Evolutionary conservation across 2,329 filamentous ascomycete genomes (phyloP).

Genomic region (Bipolaris cookei): DNA sequence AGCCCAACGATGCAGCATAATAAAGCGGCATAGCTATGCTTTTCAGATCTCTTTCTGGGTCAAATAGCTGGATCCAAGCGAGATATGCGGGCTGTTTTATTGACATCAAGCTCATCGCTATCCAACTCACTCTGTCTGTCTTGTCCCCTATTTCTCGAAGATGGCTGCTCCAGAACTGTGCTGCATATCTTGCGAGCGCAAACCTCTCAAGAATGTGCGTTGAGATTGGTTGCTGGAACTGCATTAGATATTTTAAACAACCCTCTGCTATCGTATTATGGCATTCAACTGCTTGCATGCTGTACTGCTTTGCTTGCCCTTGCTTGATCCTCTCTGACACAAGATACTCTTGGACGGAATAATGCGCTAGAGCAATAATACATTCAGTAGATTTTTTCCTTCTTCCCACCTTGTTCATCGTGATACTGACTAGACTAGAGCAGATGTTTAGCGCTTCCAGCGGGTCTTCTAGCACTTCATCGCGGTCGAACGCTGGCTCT

Average conservation of each 20-base stretch:
- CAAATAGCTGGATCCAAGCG: slow-evolving; percentile 31
- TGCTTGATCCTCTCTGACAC: slow-evolving; percentile 34
- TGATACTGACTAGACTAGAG: slow-evolving; percentile 40
- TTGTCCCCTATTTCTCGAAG: slow-evolving; percentile 15
- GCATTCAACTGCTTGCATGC: slow-evolving; percentile 31
- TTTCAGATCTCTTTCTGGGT: too few relatives aligned
- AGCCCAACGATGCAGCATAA: too few relatives aligned
- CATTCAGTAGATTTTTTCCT: not conserved
- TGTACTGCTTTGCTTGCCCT: slow-evolving; percentile 29
- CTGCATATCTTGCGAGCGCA: slow-evolving; percentile 37
- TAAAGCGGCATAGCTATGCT: too few relatives aligned
- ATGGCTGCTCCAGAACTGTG: slow-evolving; percentile 40
- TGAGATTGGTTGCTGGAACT: slow-evolving; percentile 23
- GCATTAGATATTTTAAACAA: slow-evolving; percentile 37
- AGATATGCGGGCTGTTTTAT: slow-evolving; percentile 23
- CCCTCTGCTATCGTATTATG: slow-evolving; percentile 28
- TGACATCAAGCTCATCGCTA: slow-evolving; percentile 21
- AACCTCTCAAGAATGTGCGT: not conserved
- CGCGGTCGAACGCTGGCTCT: slow-evolving; percentile 39
- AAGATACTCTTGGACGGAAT: slow-evolving; percentile 49
- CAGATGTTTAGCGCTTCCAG: slow-evolving; percentile 40
- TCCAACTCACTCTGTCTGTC: slow-evolving; percentile 12
- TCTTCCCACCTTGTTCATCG: slow-evolving; percentile 5
- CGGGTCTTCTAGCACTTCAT: slow-evolving; percentile 46
- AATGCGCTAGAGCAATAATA: slow-evolving; percentile 40